Conservation (phyloP, 2,329 filamentous ascomycete genomes). For the Thielaviopsis euricoi region DNA sequence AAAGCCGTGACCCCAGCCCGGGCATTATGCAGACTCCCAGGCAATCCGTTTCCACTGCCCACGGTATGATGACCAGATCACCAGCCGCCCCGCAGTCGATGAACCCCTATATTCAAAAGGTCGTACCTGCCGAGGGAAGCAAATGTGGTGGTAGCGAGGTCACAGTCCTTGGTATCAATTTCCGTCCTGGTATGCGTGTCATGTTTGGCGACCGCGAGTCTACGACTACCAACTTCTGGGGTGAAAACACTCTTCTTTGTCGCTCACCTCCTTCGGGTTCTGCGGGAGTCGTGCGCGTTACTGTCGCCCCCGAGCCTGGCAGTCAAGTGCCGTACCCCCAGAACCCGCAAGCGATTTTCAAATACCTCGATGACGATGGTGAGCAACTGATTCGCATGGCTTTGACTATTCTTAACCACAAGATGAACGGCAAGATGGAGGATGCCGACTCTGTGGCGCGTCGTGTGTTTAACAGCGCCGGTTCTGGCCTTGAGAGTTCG, state of each 20-base stretch:
- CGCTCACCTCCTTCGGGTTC: constrained; percentile 54
- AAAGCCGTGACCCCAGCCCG: constrained; percentile 66
- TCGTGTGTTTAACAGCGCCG: constrained; percentile 34
- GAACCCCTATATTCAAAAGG: constrained; percentile 54
- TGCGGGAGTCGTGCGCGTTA: constrained; percentile 53
- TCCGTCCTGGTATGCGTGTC: constrained; percentile 61
- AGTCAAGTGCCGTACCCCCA: constrained; percentile 14
- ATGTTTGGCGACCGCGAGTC: constrained; percentile 57
- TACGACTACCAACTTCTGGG: constrained; percentile 65
- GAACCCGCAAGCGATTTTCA: constrained; percentile 41
- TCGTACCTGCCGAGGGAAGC: constrained; percentile 70
- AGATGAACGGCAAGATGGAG: constrained; percentile 46
- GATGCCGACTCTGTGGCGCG: constrained; percentile 46
- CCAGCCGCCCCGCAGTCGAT: constrained; percentile 6
- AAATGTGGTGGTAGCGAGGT: constrained; percentile 76
- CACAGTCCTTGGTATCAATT: constrained; percentile 65
- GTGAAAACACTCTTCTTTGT: constrained; percentile 63
- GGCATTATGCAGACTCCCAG: constrained; percentile 16
- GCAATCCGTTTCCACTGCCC: constrained; percentile 32
- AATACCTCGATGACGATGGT: constrained; percentile 57
- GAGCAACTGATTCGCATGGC: constrained; percentile 53
- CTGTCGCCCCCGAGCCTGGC: constrained; percentile 21
- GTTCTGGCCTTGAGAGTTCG: constrained; percentile 18
- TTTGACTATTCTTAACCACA: constrained; percentile 44
- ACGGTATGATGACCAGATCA: constrained; percentile 18